phyloP scores from a whole-genome alignment of 768 basidiomycete species.

The Leccinum obscurum region DNA sequence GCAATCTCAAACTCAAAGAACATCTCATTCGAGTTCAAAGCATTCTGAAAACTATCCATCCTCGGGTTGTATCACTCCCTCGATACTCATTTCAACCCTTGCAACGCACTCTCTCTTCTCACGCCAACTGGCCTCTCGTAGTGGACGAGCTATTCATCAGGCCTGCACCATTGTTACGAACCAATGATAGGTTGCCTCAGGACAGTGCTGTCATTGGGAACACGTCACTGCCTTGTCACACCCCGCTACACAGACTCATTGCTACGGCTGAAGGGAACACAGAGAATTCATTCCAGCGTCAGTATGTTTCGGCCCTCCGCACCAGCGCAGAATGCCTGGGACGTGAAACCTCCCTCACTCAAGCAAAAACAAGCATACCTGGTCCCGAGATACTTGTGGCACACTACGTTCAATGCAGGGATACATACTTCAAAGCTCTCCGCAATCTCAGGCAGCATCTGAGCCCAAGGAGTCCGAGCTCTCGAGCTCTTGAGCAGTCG shows the following conservation, averaged over 20 bases:
- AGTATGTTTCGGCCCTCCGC: slow-evolving; percentile 12
- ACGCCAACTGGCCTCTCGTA: neutral
- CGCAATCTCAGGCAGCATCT: slow-evolving; percentile 5
- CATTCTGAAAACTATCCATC: neutral
- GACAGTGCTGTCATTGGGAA: neutral
- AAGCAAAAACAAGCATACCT: neutral
- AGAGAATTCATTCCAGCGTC: slow-evolving; percentile 14
- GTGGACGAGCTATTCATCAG: neutral
- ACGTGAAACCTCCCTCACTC: slow-evolving; percentile 1
- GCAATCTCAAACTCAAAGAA: slow-evolving; percentile 4
- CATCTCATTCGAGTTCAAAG: neutral
- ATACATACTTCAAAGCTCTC: neutral
- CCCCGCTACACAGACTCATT: slow-evolving; percentile 10
- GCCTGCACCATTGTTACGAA: neutral
- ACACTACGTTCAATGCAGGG: slow-evolving; percentile 13
- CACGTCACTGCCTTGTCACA: neutral
- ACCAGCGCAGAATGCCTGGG: slow-evolving; percentile 10
- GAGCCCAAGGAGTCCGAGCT: slow-evolving; percentile 17
- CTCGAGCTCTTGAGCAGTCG: slow-evolving; percentile 17
- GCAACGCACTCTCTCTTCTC: neutral
- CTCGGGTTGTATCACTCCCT: neutral
- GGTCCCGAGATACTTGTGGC: neutral
- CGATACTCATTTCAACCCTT: neutral
- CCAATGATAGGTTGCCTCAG: neutral
- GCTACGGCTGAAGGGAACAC: neutral